A percentile compares a stretch with the other conserved stretches of the same genome.
phyloP scores from a whole-genome alignment of 176 grass and related monocot genomes.

The Phragmites australis region DNA sequence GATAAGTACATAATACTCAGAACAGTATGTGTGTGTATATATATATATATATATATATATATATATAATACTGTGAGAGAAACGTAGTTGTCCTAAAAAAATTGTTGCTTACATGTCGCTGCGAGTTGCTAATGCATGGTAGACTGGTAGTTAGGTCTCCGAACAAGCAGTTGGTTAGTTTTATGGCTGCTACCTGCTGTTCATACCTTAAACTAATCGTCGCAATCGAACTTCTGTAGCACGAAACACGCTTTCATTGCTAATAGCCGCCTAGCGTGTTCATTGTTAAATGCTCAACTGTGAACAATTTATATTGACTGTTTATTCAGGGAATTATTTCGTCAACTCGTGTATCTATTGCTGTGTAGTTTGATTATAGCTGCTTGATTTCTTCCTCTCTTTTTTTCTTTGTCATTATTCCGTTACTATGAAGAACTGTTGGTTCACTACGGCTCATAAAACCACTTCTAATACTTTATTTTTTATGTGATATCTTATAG shows the following conservation, averaged over 20 bases:
- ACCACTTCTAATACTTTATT: too few relatives aligned
- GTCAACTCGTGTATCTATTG: background rate
- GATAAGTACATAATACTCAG: background rate
- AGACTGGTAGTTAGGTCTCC: background rate
- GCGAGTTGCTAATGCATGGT: background rate
- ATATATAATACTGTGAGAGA: too few relatives aligned
- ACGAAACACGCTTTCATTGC: background rate
- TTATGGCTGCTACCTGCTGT: background rate
- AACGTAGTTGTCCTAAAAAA: background rate
- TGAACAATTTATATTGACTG: background rate
- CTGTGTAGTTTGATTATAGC: background rate
- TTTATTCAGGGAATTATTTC: background rate
- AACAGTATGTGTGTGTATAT: background rate
- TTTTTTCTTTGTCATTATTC: too few relatives aligned
- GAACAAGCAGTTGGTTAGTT: background rate
- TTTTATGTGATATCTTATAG: too few relatives aligned
- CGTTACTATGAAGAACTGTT: too few relatives aligned
- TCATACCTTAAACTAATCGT: background rate
- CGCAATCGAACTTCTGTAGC: too few relatives aligned
- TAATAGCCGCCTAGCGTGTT: background rate
- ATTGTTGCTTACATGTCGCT: background rate
- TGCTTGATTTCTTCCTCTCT: constrained; percentile 7
- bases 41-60: too few relatives aligned
- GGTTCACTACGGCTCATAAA: too few relatives aligned
- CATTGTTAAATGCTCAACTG: background rate